phyloP scores from a whole-genome alignment of 1,284 basidiomycete species.

The Earliella scabrosa region DNA sequence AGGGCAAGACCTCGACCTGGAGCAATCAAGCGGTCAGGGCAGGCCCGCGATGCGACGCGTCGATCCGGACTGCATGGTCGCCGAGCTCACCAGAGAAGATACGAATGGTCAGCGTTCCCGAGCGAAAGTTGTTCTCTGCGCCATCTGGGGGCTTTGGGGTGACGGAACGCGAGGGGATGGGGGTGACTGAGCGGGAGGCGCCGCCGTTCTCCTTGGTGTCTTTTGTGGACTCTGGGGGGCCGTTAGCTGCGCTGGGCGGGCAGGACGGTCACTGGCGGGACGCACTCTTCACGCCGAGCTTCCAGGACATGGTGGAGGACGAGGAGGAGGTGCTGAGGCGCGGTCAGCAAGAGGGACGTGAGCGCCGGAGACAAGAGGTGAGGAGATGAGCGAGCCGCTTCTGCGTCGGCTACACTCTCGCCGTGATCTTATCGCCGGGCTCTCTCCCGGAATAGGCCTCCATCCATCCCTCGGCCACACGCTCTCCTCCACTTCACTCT shows the following conservation, averaged over 20 bases:
- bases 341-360: slow-evolving; percentile 8
- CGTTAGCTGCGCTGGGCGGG: background rate
- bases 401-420: background rate
- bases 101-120: slow-evolving; percentile 84
- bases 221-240: slow-evolving; percentile 55
- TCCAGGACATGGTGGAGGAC: slow-evolving; percentile 32
- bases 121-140: slow-evolving; percentile 59
- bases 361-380: slow-evolving; percentile 14
- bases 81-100: slow-evolving; percentile 77
- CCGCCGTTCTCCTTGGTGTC: slow-evolving; percentile 69
- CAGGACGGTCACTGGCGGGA: background rate
- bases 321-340: slow-evolving; percentile 20
- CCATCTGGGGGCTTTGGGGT: slow-evolving; percentile 67
- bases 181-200: slow-evolving; percentile 73
- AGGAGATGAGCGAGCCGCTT: background rate
- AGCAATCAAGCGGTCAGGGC: background rate
- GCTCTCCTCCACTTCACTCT: slow-evolving; percentile 1
- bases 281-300: slow-evolving; percentile 33
- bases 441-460: background rate
- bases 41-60: background rate
- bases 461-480: background rate
- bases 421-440: slow-evolving; percentile 15
- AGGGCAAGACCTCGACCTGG: slow-evolving; percentile 77
- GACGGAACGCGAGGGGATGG: slow-evolving; percentile 71
- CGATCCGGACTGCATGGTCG: background rate